phyloP scores from a whole-genome alignment of 352 stramenopile species.

The Phytophthora litchii region DNA sequence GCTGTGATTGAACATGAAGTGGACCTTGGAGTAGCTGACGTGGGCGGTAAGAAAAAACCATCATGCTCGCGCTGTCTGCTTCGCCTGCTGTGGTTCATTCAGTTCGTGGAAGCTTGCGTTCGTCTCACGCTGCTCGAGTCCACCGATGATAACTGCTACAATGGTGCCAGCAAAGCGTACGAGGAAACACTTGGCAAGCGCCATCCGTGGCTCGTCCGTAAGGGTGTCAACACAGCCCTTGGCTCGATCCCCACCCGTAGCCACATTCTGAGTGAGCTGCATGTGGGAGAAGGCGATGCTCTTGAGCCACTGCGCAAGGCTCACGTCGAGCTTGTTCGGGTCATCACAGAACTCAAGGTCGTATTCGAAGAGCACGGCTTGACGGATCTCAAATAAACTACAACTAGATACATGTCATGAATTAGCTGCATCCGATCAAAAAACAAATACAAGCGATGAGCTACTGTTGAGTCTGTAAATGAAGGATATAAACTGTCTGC shows the following conservation, averaged over 20 bases:
- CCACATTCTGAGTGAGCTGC: slow-evolving; percentile 57
- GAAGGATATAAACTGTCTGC: no score
- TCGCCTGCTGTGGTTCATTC: slow-evolving; percentile 81
- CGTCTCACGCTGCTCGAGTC: slow-evolving; percentile 72
- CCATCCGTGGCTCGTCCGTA: slow-evolving; percentile 87
- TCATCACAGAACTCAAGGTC: slow-evolving; percentile 59
- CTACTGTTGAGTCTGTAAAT: no score
- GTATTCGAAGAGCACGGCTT: slow-evolving; percentile 72
- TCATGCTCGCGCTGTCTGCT: slow-evolving; percentile 76
- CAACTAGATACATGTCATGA: slow-evolving; percentile 32
- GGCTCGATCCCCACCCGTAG: slow-evolving; percentile 65
- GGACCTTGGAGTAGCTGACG: slow-evolving; percentile 52
- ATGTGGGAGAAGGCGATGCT: slow-evolving; percentile 48
- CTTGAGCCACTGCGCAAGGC: slow-evolving; percentile 44
- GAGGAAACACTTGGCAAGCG: slow-evolving; percentile 81
- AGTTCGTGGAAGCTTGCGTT: slow-evolving; percentile 83
- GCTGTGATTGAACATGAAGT: slow-evolving; percentile 71
- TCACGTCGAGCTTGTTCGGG: slow-evolving; percentile 49
- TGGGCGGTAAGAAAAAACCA: slow-evolving; percentile 86
- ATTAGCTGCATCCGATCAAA: slow-evolving; percentile 19
- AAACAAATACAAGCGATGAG: no score
- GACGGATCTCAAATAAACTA: slow-evolving; percentile 76
- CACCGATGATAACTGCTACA: slow-evolving; percentile 65
- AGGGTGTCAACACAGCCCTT: slow-evolving; percentile 79
- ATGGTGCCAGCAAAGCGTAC: slow-evolving; percentile 77